These are phyloP conservation scores for Colletotrichum coccodes DNA, from an alignment of 2,329 filamentous ascomycete species.

Conservation along the genomic window DNA sequence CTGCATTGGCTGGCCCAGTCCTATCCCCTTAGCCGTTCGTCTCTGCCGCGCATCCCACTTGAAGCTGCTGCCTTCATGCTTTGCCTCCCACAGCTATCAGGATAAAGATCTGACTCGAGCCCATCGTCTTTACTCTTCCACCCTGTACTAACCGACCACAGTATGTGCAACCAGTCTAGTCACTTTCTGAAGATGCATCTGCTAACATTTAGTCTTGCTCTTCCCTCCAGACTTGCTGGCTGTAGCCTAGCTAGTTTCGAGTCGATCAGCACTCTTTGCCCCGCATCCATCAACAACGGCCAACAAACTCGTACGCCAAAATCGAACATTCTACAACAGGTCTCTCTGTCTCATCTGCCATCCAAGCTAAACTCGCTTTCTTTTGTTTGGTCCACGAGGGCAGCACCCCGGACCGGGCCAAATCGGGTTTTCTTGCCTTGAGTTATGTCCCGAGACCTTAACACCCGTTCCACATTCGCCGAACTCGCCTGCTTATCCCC, in stretches of 20 bases:
- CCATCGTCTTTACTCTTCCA: conserved; percentile 1
- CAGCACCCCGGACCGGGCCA: neutral
- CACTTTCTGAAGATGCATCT: neutral
- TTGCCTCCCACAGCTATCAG: conserved; percentile 27
- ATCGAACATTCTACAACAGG: neutral
- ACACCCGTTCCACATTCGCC: neutral
- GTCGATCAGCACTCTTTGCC: neutral
- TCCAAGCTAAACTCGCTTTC: neutral
- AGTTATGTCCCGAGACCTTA: neutral
- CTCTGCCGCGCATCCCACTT: conserved; percentile 30
- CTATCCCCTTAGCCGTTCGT: conserved; percentile 12
- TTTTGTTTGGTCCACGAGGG: neutral
- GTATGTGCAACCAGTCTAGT: conserved; percentile 23
- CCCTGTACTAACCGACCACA: conserved; percentile 5
- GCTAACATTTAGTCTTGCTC: conserved; percentile 24
- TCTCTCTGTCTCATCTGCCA: neutral
- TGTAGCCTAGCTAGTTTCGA: neutral
- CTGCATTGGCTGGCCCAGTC: neutral
- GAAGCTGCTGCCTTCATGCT: conserved; percentile 15
- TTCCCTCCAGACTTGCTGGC: neutral
- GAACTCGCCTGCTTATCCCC: neutral
- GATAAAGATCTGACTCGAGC: conserved; percentile 14
- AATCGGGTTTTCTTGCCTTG: neutral
- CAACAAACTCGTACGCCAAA: neutral
- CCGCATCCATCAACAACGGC: neutral